A percentile compares a stretch with the other conserved stretches of the same genome.
phyloP scores from a whole-genome alignment of 2,329 filamentous ascomycete species.

The Acephala macrosclerotiorum region DNA sequence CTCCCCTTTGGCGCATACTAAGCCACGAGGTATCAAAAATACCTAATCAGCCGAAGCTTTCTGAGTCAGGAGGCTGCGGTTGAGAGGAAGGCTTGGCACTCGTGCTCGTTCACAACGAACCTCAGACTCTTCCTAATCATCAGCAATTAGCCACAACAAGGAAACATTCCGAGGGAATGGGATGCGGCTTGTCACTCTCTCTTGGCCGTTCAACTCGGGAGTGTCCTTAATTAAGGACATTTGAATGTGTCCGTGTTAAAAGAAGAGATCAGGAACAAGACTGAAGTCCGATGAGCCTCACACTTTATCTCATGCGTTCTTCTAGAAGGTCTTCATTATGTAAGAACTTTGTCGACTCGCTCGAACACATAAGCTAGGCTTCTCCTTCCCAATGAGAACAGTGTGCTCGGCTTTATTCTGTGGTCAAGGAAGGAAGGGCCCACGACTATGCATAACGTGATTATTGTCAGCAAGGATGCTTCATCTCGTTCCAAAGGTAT shows the following conservation, averaged over 20 bases:
- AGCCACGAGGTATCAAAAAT: constrained; percentile 6
- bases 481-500: constrained; percentile 20
- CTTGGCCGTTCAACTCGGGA: neutral
- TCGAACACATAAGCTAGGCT: neutral
- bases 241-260: neutral
- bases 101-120: neutral
- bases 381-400: neutral
- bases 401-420: neutral
- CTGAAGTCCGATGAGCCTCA: constrained; percentile 4
- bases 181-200: neutral
- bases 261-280: neutral
- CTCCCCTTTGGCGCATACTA: neutral
- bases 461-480: neutral
- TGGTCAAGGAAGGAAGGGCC: neutral
- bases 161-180: constrained; percentile 6
- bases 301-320: neutral
- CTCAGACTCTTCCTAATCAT: neutral
- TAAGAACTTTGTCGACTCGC: neutral
- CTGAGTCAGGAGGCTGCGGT: constrained; percentile 12
- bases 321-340: neutral
- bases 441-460: constrained; percentile 8
- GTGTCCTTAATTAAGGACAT: neutral
- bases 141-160: constrained; percentile 4
- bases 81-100: neutral
- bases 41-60: constrained; percentile 10